Evolutionary conservation across 305 asterid species (phyloP).

Genomic region (Plantago rigida): DNA sequence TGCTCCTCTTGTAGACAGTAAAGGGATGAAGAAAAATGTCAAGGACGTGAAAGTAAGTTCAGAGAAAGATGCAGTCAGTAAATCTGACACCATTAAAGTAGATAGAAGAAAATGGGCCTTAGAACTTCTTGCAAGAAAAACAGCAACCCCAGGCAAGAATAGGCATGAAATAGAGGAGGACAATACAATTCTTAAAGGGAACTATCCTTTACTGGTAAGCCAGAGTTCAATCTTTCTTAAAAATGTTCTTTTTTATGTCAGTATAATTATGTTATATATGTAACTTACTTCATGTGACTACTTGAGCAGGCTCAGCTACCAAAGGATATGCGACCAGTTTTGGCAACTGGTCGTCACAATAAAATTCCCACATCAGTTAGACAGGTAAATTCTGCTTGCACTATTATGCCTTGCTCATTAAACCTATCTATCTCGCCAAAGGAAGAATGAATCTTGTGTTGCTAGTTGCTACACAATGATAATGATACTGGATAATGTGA

Average conservation of each 20-base stretch:
- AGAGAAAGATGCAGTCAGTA: constrained; percentile 39
- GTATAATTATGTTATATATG: constrained; percentile 21
- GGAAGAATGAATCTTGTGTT: neutral
- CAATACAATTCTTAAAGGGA: constrained; percentile 50
- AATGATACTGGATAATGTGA: too few species aligned
- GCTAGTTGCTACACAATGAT: too few species aligned
- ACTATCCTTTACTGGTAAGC: constrained; percentile 60
- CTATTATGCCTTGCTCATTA: constrained; percentile 8
- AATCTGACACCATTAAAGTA: constrained; percentile 39
- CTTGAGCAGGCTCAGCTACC: constrained; percentile 82
- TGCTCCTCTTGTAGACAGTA: constrained; percentile 33
- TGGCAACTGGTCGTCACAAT: constrained; percentile 69
- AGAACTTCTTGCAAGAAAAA: constrained; percentile 81
- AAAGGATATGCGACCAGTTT: constrained; percentile 76
- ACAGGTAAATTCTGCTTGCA: constrained; percentile 52
- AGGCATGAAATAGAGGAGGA: constrained; percentile 55
- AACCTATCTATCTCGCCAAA: constrained; percentile 1
- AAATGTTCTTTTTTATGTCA: neutral
- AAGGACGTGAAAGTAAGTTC: constrained; percentile 36
- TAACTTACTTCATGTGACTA: constrained; percentile 21
- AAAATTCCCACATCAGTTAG: constrained; percentile 66
- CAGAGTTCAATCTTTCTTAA: constrained; percentile 17
- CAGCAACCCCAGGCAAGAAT: constrained; percentile 49
- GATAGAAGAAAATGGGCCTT: constrained; percentile 95
- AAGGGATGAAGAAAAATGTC: constrained; percentile 34